A percentile compares a stretch with the other conserved stretches of the same genome.
phyloP scores from a whole-genome alignment of 441 rosid species.

The Pelargonium cotyledonis region DNA sequence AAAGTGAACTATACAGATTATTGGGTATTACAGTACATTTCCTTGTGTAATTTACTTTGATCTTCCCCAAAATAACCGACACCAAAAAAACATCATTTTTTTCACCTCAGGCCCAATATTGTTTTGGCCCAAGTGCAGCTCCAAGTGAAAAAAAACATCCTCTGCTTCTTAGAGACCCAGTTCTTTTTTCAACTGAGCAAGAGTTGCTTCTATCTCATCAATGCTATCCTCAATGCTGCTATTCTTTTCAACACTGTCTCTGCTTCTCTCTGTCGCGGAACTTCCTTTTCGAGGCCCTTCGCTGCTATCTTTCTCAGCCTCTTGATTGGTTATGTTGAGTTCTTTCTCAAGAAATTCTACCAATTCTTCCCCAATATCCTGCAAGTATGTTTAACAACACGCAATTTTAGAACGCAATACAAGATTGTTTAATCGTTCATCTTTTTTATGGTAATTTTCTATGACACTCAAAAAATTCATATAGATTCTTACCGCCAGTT shows the following conservation, averaged over 20 bases:
- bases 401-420: neutral
- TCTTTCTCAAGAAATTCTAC: slow-evolving; percentile 96
- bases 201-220: slow-evolving; percentile 86
- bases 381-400: slow-evolving; percentile 8
- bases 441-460: neutral
- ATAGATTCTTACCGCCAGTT: slow-evolving; percentile 54
- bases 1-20: too few relatives aligned
- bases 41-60: too few relatives aligned
- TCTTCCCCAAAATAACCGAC: too few relatives aligned
- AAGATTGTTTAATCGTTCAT: neutral
- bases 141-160: neutral
- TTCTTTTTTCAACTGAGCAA: slow-evolving; percentile 76
- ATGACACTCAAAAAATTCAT: neutral
- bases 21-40: too few relatives aligned
- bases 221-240: slow-evolving; percentile 66
- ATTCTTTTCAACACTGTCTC: slow-evolving; percentile 28
- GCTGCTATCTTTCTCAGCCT: slow-evolving; percentile 28
- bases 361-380: slow-evolving; percentile 95
- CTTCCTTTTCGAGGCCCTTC: slow-evolving; percentile 23
- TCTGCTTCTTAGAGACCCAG: slow-evolving; percentile 48
- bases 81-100: too few relatives aligned
- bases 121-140: too few relatives aligned
- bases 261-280: slow-evolving; percentile 26
- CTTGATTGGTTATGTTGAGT: slow-evolving; percentile 62
- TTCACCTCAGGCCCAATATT: too few relatives aligned